Conservation (phyloP, 192 early-diverging fungal genomes). For the Gaertneriomyces sp. region DNA sequence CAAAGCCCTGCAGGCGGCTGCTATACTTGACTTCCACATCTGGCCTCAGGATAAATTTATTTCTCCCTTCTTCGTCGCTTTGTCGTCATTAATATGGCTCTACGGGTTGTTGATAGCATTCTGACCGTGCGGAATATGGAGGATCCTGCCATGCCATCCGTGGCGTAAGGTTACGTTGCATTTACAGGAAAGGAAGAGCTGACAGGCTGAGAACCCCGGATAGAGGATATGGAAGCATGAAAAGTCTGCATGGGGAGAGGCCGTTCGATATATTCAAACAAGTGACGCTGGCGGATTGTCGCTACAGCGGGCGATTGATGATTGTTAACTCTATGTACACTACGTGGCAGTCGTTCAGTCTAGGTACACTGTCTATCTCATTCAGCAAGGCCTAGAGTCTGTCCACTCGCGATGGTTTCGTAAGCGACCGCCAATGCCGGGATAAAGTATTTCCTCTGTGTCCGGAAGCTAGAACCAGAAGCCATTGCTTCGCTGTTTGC, state of each 20-base stretch:
- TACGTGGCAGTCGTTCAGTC: background rate
- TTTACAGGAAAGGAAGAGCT: background rate
- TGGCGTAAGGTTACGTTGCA: too few species aligned
- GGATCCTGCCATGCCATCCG: too few species aligned
- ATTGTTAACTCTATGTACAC: too few species aligned
- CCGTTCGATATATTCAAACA: background rate
- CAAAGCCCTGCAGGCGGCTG: background rate
- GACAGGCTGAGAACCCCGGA: background rate
- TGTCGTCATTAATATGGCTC: too few species aligned
- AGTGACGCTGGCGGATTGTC: background rate
- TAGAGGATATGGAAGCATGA: background rate
- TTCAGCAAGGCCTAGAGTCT: conserved; percentile 21
- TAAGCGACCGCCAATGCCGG: conserved; percentile 21
- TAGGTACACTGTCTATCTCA: conserved; percentile 9
- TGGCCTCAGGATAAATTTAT: too few species aligned
- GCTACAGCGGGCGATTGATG: too few species aligned
- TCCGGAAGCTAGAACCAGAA: conserved; percentile 11
- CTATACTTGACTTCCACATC: too few species aligned
- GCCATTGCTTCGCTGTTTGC: background rate
- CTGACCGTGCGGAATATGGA: too few species aligned
- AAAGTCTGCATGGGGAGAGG: background rate
- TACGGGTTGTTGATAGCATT: too few species aligned
- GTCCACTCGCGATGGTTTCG: conserved; percentile 27
- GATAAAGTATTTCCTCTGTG: conserved; percentile 32
- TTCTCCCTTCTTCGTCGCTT: too few species aligned